Conservation (phyloP, 495 filamentous ascomycete species). For the Astrothelium macrocarpum region DNA sequence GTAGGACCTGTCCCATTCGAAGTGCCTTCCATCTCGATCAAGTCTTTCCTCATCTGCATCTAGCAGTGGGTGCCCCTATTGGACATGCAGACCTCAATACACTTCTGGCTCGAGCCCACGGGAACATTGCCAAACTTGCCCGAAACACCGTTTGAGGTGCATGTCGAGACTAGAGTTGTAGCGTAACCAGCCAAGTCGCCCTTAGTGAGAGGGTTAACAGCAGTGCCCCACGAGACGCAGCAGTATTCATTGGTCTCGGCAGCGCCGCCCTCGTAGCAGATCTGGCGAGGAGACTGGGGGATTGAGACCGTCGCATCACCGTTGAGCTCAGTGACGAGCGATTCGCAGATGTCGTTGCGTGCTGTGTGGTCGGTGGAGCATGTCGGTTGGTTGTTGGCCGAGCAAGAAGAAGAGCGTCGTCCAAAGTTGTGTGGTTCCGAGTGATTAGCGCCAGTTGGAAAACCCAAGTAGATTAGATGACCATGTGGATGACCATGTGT, state of each 20-base stretch:
- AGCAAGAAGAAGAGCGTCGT: neutral
- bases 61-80: neutral
- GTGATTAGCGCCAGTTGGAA: neutral
- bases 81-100: neutral
- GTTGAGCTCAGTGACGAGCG: neutral
- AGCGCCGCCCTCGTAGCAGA: neutral
- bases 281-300: neutral
- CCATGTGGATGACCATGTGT: too few species aligned
- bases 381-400: neutral
- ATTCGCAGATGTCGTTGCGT: neutral
- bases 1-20: neutral
- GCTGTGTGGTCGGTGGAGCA: neutral
- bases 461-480: neutral
- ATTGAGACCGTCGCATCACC: neutral
- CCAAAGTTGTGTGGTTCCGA: neutral
- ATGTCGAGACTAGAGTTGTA: neutral
- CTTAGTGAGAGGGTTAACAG: neutral
- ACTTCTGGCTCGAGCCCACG: neutral
- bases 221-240: neutral
- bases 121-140: neutral
- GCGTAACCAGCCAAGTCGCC: neutral
- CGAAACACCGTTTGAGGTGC: neutral
- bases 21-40: neutral
- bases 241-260: neutral
- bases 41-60: neutral